A percentile compares a stretch with the other conserved stretches of the same genome.
Evolutionary conservation across 257 asterid genomes (phyloP).

Genomic region (Paulownia fortunei): DNA sequence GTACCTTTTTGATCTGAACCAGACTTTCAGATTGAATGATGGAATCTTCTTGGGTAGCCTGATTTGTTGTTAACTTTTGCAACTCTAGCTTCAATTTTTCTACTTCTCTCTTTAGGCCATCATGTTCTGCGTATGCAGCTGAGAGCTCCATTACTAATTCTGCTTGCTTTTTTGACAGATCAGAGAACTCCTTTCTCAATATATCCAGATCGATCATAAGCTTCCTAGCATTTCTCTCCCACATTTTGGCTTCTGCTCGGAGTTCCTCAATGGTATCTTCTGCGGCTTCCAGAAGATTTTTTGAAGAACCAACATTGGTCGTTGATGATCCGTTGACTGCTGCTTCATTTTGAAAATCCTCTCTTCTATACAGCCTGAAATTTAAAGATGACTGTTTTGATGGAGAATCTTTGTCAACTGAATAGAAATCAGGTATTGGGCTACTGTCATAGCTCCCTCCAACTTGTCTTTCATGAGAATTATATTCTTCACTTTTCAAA

Average conservation of each 20-base stretch:
- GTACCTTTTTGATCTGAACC: conserved; percentile 54
- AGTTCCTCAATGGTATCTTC: conserved; percentile 77
- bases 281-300: conserved; percentile 67
- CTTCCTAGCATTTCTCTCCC: conserved; percentile 95
- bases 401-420: conserved; percentile 43
- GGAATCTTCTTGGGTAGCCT: conserved; percentile 36
- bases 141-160: conserved; percentile 71
- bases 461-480: too few relatives aligned
- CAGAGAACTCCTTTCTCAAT: conserved; percentile 60
- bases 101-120: conserved; percentile 61
- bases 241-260: conserved; percentile 89
- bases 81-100: conserved; percentile 51
- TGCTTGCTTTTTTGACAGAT: conserved; percentile 69
- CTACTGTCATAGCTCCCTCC: conserved; percentile 33
- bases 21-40: conserved; percentile 44
- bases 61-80: conserved; percentile 39
- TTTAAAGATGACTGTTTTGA: conserved; percentile 49
- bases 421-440: conserved; percentile 43
- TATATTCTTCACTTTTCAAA: conserved; percentile 40
- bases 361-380: conserved; percentile 40
- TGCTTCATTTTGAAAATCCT: conserved; percentile 42
- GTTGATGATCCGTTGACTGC: conserved; percentile 42
- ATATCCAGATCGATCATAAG: conserved; percentile 77
- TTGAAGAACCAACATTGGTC: conserved; percentile 48
- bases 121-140: conserved; percentile 61